Percentiles rank a stretch among this genome's conserved stretches.
Evolutionary conservation across 768 basidiomycete species (phyloP).

Genomic region (Polyporus arcularius): DNA sequence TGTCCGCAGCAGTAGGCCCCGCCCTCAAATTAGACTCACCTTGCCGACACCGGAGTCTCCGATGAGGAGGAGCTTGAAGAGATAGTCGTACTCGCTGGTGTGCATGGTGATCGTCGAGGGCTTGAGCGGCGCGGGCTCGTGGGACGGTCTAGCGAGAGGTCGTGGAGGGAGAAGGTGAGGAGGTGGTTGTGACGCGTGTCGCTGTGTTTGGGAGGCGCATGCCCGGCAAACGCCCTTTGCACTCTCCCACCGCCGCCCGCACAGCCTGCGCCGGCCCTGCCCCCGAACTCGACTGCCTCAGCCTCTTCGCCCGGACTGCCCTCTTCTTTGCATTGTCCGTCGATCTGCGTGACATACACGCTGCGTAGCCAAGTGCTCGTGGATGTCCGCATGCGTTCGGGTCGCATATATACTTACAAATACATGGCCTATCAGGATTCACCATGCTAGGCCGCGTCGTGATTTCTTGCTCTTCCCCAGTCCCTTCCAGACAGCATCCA

Average conservation of each 20-base stretch:
- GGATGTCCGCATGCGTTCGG: too few species aligned
- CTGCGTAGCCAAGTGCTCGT: neutral
- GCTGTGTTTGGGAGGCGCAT: slow-evolving; percentile 26
- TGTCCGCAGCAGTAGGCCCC: slow-evolving; percentile 9
- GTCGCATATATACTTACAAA: too few species aligned
- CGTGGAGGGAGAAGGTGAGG: slow-evolving; percentile 24
- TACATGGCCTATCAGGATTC: too few species aligned
- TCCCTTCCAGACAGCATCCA: too few species aligned
- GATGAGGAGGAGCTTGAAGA: slow-evolving; percentile 94
- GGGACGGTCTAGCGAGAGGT: slow-evolving; percentile 12
- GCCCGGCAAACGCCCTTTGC: slow-evolving; percentile 26
- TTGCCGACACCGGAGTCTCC: slow-evolving; percentile 96
- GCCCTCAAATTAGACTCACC: slow-evolving; percentile 39
- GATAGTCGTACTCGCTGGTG: slow-evolving; percentile 93
- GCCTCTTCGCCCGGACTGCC: neutral
- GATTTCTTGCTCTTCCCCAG: too few species aligned
- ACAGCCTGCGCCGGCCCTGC: slow-evolving; percentile 18
- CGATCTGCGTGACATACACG: neutral
- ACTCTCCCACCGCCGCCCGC: slow-evolving; percentile 26
- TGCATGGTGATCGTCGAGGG: slow-evolving; percentile 57
- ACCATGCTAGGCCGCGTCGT: too few species aligned
- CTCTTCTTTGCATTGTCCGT: neutral
- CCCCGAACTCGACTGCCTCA: neutral
- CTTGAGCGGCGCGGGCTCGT: slow-evolving; percentile 7
- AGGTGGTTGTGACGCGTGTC: slow-evolving; percentile 30